Evolutionary conservation across 2,329 filamentous ascomycete species (phyloP).

Genomic region (Rutstroemia sp.): DNA sequence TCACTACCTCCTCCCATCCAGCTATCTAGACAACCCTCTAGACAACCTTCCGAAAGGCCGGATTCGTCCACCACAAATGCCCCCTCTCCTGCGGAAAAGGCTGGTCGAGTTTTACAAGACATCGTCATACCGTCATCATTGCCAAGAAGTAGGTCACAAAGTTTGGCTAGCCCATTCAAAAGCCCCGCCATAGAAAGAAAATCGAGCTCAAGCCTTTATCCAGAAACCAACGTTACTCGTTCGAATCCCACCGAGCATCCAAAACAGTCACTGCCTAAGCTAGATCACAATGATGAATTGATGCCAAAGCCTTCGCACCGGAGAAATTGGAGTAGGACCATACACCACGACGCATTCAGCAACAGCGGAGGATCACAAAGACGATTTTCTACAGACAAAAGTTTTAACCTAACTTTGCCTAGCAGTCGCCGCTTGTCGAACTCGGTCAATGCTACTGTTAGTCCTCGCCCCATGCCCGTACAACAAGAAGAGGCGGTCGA

Average conservation of each 20-base stretch:
- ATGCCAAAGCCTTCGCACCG: conserved; percentile 11
- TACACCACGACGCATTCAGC: conserved; percentile 22
- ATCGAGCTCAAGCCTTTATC: conserved; percentile 17
- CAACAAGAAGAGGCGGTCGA: not conserved
- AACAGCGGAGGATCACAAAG: conserved; percentile 6
- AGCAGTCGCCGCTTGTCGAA: conserved; percentile 3
- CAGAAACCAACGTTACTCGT: conserved; percentile 10
- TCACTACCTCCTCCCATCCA: conserved; percentile 26
- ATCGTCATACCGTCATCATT: conserved; percentile 26
- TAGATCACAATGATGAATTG: conserved; percentile 18
- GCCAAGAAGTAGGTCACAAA: conserved; percentile 26
- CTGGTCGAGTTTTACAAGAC: conserved; percentile 30
- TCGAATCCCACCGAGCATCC: conserved; percentile 2
- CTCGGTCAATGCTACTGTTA: not conserved
- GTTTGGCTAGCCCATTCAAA: conserved; percentile 30
- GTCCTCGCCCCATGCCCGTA: not conserved
- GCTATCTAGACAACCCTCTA: conserved; percentile 7
- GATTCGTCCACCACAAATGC: conserved; percentile 4
- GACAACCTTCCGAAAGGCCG: conserved; percentile 4
- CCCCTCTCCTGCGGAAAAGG: conserved; percentile 25
- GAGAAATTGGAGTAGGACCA: conserved; percentile 7
- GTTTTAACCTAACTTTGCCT: not conserved
- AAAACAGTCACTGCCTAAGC: conserved; percentile 17
- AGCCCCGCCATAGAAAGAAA: conserved; percentile 24
- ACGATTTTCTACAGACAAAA: conserved; percentile 1